phyloP scores from a whole-genome alignment of 257 asterid species.

The Nicotiana benthamiana region DNA sequence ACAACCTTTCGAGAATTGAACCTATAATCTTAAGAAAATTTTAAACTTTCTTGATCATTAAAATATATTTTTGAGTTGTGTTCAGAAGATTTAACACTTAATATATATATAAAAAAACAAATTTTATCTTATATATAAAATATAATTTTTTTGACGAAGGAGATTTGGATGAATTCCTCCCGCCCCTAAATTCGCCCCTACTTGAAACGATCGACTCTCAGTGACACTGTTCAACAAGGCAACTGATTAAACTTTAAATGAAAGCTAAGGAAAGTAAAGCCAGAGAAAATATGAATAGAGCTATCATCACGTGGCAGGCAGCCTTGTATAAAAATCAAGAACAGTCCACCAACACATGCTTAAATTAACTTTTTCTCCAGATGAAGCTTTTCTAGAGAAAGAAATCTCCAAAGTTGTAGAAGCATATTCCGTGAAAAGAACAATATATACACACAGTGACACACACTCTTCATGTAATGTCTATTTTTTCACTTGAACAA shows the following conservation, averaged over 20 bases:
- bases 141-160: not conserved
- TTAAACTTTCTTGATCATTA: too few species aligned
- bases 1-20: too few species aligned
- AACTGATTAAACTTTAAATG: not conserved
- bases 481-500: not conserved
- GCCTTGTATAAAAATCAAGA: not conserved
- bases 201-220: not conserved
- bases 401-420: not conserved
- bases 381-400: not conserved
- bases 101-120: too few species aligned
- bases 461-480: too few species aligned
- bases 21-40: too few species aligned
- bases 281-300: too few species aligned
- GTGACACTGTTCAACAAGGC: not conserved
- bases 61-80: too few species aligned
- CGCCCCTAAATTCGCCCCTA: too few species aligned
- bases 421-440: not conserved
- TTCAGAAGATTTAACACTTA: too few species aligned
- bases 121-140: accelerated
- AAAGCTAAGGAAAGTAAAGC: too few species aligned
- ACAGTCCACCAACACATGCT: not conserved
- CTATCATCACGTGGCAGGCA: not conserved
- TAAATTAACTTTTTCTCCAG: not conserved
- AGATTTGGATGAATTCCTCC: too few species aligned
- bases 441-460: not conserved